Evolutionary conservation across 2,329 filamentous ascomycete species (phyloP), one percentile per base, ranked within the genome.

Genomic region (Colletotrichum horii): DNA sequence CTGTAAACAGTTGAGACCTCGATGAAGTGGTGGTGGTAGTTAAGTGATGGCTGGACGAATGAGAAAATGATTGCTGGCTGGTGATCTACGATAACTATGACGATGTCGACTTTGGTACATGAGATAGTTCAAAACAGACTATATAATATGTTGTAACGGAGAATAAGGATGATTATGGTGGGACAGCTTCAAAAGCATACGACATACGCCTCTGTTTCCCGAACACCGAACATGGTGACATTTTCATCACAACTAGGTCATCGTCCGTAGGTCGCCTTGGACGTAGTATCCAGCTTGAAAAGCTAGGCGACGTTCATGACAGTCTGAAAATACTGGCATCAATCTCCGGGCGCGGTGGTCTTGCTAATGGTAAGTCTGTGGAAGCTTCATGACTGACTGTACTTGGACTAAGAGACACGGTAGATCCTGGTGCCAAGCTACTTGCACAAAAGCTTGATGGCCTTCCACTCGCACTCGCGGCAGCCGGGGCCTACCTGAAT

Each of bases 401-500:
- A 48, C 15, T 11, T 24, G 11, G 2, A 6, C 24, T 58, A 24
- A 48, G 8, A 30, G 26, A 28, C 12, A 61, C n/a, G 2, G 12
- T 71, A 85, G 82, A 85, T 79, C 26, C 75, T 34, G 80, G 80
- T 76, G 80, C 80, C 16, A 26, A 66, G 36, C 22, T 76, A 16
- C 82, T 88, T 74, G 80, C 81, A 3, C 72, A 78, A 38, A 78
- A 80, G 65, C 84, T 89, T 1, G 84, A 86, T 74, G 85, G 88
- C 6, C 83, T 88, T 32, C 87, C 87, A 15, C 82, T 90, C 34
- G 87, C 87, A 3, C 82, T 89, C 19, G 80, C 86, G 6, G 84
- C 86, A 19, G 87, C 88, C 22, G 86, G 87, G 7, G 82, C 85
- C 1, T 89, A 87, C 74, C 83, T 89, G 16, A 71, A 81, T 32